These are phyloP conservation scores for Diversispora epigaea DNA, from an alignment of 192 early-diverging fungal genomes.

Conservation along the genomic window DNA sequence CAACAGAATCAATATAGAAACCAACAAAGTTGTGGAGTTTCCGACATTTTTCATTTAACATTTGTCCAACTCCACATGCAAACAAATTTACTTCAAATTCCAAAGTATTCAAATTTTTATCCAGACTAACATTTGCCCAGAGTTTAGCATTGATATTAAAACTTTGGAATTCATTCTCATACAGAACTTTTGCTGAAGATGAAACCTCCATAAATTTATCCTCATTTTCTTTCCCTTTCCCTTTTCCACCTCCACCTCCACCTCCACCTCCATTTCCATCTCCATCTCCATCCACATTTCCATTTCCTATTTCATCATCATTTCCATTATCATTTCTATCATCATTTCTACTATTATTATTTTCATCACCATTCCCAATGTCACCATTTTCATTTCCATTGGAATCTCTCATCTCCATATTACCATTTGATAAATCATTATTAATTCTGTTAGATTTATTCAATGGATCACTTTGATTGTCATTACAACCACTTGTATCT, in stretches of 20 bases:
- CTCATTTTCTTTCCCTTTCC: not conserved
- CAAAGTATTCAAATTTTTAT: too few species aligned
- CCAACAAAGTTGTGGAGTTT: not conserved
- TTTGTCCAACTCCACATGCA: not conserved
- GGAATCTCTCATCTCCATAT: not conserved
- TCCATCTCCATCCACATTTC: not conserved
- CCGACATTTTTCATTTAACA: not conserved
- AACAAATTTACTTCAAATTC: not conserved
- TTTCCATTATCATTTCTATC: not conserved
- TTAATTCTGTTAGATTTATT: not conserved
- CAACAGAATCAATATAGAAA: too few species aligned
- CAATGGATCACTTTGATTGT: not conserved
- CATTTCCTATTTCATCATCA: not conserved
- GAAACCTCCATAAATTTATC: not conserved
- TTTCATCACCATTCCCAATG: not conserved
- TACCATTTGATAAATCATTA: not conserved
- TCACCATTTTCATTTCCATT: not conserved
- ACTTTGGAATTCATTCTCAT: not conserved
- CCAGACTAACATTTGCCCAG: not conserved
- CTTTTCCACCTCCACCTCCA: too few species aligned
- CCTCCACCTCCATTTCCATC: not conserved
- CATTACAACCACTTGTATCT: not conserved
- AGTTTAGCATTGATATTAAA: not conserved
- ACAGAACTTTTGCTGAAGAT: not conserved
- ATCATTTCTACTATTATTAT: not conserved